phyloP scores from a whole-genome alignment of 306 rosid genomes.

The Pachyrhizus erosus region DNA sequence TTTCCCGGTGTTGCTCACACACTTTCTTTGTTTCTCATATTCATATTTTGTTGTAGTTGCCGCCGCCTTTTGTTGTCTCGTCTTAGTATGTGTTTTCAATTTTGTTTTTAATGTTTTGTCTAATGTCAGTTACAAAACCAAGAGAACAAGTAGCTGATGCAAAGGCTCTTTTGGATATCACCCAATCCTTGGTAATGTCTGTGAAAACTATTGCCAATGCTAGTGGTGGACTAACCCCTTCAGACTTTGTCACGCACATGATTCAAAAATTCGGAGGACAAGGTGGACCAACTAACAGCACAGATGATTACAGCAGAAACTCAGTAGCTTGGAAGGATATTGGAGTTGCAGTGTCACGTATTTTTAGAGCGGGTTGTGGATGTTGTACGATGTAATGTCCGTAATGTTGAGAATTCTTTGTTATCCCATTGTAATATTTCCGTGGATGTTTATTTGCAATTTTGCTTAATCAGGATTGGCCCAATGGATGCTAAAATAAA shows the following conservation, averaged over 20 bases:
- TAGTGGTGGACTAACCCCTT: conserved; percentile 47
- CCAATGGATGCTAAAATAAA: conserved; percentile 42
- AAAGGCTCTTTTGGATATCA: conserved; percentile 50
- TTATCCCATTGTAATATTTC: not conserved
- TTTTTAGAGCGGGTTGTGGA: conserved; percentile 41
- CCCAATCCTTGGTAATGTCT: conserved; percentile 47
- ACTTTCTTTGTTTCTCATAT: not conserved
- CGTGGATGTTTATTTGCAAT: conserved; percentile 29
- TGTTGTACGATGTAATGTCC: conserved; percentile 53
- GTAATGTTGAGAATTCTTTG: not conserved
- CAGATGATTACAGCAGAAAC: conserved; percentile 36
- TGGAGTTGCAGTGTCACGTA: conserved; percentile 50
- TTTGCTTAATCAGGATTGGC: conserved; percentile 50
- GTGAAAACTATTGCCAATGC: conserved; percentile 29
- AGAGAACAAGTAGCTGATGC: conserved; percentile 65
- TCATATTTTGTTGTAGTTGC: not conserved
- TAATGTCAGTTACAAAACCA: conserved; percentile 48
- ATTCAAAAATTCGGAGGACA: conserved; percentile 44
- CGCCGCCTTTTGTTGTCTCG: not conserved
- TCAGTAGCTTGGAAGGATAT: conserved; percentile 55
- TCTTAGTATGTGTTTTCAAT: not conserved
- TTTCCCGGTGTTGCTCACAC: not conserved
- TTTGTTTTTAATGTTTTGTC: conserved; percentile 3
- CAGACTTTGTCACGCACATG: conserved; percentile 46
- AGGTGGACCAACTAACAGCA: conserved; percentile 25